A percentile compares a stretch with the other conserved stretches of the same genome.
phyloP scores from a whole-genome alignment of 2,329 filamentous ascomycete genomes.

The Cordyceps militaris region DNA sequence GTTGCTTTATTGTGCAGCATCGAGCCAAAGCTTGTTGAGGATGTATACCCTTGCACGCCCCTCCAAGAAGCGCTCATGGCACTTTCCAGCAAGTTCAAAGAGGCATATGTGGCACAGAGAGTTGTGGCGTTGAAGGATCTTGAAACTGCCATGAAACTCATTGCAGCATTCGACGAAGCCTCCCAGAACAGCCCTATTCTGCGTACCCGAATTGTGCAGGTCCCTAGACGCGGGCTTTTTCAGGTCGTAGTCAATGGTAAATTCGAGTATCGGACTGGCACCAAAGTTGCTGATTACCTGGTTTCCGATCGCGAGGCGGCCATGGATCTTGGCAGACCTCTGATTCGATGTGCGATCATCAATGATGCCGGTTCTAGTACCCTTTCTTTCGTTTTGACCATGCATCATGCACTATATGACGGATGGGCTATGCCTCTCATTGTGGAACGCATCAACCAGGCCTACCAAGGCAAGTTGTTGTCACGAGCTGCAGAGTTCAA shows the following conservation, averaged over 20 bases:
- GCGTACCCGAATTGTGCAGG: conserved; percentile 43
- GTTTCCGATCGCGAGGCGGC: conserved; percentile 31
- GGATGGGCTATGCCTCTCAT: conserved; percentile 48
- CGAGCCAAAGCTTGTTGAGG: conserved; percentile 32
- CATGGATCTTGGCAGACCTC: conserved; percentile 38
- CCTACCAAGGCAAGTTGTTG: conserved; percentile 29
- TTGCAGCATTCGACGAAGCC: conserved; percentile 35
- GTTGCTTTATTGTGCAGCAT: conserved; percentile 35
- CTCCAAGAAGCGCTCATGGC: conserved; percentile 50
- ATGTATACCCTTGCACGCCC: conserved; percentile 48
- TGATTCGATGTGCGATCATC: conserved; percentile 40
- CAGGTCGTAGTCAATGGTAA: conserved; percentile 39
- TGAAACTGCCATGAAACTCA: conserved; percentile 31
- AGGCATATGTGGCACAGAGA: conserved; percentile 46
- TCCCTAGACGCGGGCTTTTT: conserved; percentile 35
- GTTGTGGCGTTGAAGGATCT: conserved; percentile 35
- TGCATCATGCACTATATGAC: conserved; percentile 51
- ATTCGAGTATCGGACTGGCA: conserved; percentile 28
- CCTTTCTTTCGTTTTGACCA: conserved; percentile 43
- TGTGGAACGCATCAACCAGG: conserved; percentile 40
- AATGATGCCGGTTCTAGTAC: conserved; percentile 24
- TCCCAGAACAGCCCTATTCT: conserved; percentile 35
- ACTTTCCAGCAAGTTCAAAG: conserved; percentile 41
- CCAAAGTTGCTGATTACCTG: conserved; percentile 34
- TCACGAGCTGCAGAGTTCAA: conserved; percentile 36